Evolutionary conservation across 345 rosid species (phyloP), one percentile per base, ranked within the genome.

Genomic region (Populus euphratica): DNA sequence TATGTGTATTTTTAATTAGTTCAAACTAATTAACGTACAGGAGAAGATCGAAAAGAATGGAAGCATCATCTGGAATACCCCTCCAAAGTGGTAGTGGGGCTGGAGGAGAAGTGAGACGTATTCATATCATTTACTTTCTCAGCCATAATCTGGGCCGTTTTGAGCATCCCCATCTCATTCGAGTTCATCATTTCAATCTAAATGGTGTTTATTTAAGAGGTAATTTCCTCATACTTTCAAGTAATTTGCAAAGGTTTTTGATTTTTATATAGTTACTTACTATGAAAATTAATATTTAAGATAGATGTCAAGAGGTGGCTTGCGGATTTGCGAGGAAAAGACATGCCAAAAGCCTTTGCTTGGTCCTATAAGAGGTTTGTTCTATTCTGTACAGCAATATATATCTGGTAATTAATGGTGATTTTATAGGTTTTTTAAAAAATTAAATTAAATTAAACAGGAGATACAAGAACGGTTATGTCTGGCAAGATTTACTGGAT

Each of bases 291-390:
- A 8, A n/a, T 8, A 56, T n/a, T 4, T 59, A 50, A 73, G 49
- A 89, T 54, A 91, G 96, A 93, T 83, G 87, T 91, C 35, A 93
- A 91, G 85, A 81, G 87, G 83, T 88, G 98, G 98, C 80, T 93
- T 70, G 87, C 84, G 0, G 89, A 89, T 12, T 82, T 91, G 86
- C 83, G 94, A 74, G 96, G 98, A 49, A 87, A 87, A 81, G 90
- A 90, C 7, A 81, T 91, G 90, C 91, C 92, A 5, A 86, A 84
- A 36, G 80, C 90, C 49, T 93, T 89, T 72, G 54, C 82, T 79
- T 91, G 98, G 98, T 91, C 98, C 39, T 91, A 87, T 68, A 91
- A 91, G 77, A 93, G 93, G 97, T 92, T 64, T 16, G 66, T 18
- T 66, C 3, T 17, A 31, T 35, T 29, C 11, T 11, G 1, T 71